Evolutionary conservation across 129 eudicot genomes (phyloP).

Genomic region (Saussurea involucrata): DNA sequence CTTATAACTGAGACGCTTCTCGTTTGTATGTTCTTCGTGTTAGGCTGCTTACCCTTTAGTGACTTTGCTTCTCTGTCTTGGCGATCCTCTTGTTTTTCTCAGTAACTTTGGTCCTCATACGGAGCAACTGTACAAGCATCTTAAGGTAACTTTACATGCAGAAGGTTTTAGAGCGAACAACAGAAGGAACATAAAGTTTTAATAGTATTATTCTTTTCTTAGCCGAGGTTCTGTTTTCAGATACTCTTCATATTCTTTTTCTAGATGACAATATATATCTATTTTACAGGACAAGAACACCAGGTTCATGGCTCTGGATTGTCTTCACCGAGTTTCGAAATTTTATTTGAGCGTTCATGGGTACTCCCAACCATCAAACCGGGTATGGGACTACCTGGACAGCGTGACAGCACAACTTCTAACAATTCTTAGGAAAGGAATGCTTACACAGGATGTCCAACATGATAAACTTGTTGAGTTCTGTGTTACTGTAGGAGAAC

Average conservation of each 20-base stretch:
- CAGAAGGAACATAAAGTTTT: neutral
- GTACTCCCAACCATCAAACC: constrained; percentile 73
- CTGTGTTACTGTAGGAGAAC: constrained; percentile 86
- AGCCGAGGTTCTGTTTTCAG: neutral
- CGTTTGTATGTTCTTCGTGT: neutral
- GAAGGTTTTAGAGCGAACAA: neutral
- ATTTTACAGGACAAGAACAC: constrained; percentile 84
- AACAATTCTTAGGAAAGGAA: constrained; percentile 70
- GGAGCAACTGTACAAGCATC: constrained; percentile 86
- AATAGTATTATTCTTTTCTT: neutral
- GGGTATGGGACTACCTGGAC: constrained; percentile 95
- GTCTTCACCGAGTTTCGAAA: constrained; percentile 76
- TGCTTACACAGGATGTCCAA: constrained; percentile 91
- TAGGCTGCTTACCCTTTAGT: constrained; percentile 92
- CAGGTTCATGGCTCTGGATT: constrained; percentile 87
- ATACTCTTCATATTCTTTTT: neutral
- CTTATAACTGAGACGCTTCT: neutral
- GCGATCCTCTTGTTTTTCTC: constrained; percentile 77
- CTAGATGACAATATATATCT: constrained; percentile 8
- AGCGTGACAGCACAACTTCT: constrained; percentile 86
- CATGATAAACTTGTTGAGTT: constrained; percentile 90
- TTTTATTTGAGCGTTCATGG: constrained; percentile 82
- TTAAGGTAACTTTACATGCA: constrained; percentile 54
- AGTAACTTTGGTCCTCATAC: constrained; percentile 72
- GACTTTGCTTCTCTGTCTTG: constrained; percentile 91